A percentile compares a stretch with the other conserved stretches of the same genome.
Conservation (phyloP, 805 yeast species). For the Debaryomyces castellii region DNA sequence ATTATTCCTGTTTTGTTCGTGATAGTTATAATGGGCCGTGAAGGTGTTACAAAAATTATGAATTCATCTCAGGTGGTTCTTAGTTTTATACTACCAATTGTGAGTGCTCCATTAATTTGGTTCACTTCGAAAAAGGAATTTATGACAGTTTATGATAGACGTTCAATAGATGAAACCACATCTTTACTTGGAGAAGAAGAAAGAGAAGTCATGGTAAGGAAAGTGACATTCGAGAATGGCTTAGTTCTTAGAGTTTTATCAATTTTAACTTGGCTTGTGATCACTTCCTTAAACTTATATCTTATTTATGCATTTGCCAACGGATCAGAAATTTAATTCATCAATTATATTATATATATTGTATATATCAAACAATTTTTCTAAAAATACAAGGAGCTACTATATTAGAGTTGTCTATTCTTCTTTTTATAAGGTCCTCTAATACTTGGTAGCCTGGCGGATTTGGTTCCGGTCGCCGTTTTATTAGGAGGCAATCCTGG, state of each 20-base stretch:
- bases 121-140: conserved; percentile 39
- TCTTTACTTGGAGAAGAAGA: conserved; percentile 10
- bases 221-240: conserved; percentile 41
- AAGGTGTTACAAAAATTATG: conserved; percentile 45
- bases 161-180: conserved; percentile 11
- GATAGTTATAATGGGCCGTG: conserved; percentile 38
- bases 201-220: conserved; percentile 13
- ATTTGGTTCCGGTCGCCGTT: conserved; percentile 13
- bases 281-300: conserved; percentile 39
- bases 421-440: conserved; percentile 41
- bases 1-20: conserved; percentile 42
- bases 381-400: conserved; percentile 2
- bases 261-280: conserved; percentile 39
- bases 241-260: conserved; percentile 29
- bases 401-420: conserved; percentile 12
- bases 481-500: conserved; percentile 53
- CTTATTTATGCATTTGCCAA: conserved; percentile 40
- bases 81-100: conserved; percentile 44
- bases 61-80: conserved; percentile 45
- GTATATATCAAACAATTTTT: background rate
- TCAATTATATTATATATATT: background rate
- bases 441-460: conserved; percentile 36
- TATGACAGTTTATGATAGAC: conserved; percentile 37
- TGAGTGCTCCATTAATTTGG: conserved; percentile 46
- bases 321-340: conserved; percentile 38